Evolutionary conservation across 768 basidiomycete species (phyloP).

Genomic region (Trametes cingulata): DNA sequence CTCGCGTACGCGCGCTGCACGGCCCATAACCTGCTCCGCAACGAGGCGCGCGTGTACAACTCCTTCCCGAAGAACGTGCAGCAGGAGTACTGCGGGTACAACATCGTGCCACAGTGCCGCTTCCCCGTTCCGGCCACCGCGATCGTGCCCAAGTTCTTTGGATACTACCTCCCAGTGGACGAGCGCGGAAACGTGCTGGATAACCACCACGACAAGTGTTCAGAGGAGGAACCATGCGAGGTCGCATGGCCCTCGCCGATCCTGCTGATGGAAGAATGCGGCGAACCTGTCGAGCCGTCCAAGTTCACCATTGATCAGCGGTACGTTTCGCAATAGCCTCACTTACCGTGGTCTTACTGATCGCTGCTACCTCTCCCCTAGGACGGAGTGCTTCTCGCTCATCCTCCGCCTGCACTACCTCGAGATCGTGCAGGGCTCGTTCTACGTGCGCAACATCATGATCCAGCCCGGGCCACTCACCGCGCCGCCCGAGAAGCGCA

Average conservation of each 20-base stretch:
- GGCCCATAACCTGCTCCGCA: conserved; percentile 24
- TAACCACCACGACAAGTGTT: conserved; percentile 9
- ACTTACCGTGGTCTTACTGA: neutral
- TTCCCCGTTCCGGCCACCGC: conserved; percentile 49
- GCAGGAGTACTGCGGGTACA: conserved; percentile 52
- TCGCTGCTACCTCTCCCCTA: neutral
- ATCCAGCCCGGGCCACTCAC: conserved; percentile 45
- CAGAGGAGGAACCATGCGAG: neutral
- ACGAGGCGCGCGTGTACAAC: conserved; percentile 49
- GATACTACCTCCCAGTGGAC: conserved; percentile 47
- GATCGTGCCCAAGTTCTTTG: conserved; percentile 64
- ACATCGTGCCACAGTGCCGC: conserved; percentile 42
- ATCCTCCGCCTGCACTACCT: conserved; percentile 41
- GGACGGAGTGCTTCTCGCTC: conserved; percentile 36
- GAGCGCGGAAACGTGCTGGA: conserved; percentile 7
- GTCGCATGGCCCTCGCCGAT: conserved; percentile 37
- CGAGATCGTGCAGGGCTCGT: conserved; percentile 43
- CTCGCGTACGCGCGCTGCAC: conserved; percentile 1
- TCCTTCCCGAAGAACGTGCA: conserved; percentile 47
- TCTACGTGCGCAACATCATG: conserved; percentile 45
- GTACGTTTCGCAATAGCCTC: conserved; percentile 12
- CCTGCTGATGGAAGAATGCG: conserved; percentile 51
- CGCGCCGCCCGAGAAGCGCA: conserved; percentile 31
- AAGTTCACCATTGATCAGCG: conserved; percentile 26
- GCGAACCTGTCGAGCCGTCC: conserved; percentile 33